phyloP scores from a whole-genome alignment of 257 asterid species.

The Solanum gandarillasii region DNA sequence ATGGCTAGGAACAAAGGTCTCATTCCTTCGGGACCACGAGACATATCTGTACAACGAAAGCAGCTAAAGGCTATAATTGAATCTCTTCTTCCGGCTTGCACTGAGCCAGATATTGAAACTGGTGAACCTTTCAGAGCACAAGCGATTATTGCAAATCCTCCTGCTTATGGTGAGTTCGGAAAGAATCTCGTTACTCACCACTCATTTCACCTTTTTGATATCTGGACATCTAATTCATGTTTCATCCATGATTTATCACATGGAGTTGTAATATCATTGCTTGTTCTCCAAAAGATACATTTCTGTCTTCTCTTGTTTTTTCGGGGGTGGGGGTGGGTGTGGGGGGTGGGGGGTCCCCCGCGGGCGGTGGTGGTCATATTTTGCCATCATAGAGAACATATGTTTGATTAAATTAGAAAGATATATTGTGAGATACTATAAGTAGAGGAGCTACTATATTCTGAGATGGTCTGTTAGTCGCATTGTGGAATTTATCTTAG shows the following conservation, averaged over 20 bases:
- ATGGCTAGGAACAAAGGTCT: slow-evolving; percentile 99
- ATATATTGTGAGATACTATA: neutral
- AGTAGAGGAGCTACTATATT: neutral
- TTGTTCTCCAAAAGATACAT: neutral
- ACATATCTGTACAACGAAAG: slow-evolving; percentile 66
- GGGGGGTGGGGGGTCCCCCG: neutral
- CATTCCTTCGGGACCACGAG: slow-evolving; percentile 85
- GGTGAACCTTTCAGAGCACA: slow-evolving; percentile 90
- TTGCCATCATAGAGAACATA: neutral
- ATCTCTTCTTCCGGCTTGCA: slow-evolving; percentile 97
- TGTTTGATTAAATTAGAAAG: neutral
- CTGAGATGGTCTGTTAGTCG: neutral
- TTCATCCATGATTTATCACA: neutral
- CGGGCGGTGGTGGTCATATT: neutral
- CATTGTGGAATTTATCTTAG: neutral
- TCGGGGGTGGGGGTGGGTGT: too few species aligned
- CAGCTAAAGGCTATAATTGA: slow-evolving; percentile 87
- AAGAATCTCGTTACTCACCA: neutral
- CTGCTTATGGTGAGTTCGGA: slow-evolving; percentile 82
- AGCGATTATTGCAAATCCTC: slow-evolving; percentile 98
- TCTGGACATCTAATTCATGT: neutral
- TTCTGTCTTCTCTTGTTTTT: neutral
- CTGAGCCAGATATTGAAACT: slow-evolving; percentile 69
- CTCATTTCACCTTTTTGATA: neutral
- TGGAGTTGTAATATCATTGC: neutral